These are phyloP conservation scores for Udeniomyces megalosporus DNA, from an alignment of 768 basidiomycete genomes.

Conservation along the genomic window DNA sequence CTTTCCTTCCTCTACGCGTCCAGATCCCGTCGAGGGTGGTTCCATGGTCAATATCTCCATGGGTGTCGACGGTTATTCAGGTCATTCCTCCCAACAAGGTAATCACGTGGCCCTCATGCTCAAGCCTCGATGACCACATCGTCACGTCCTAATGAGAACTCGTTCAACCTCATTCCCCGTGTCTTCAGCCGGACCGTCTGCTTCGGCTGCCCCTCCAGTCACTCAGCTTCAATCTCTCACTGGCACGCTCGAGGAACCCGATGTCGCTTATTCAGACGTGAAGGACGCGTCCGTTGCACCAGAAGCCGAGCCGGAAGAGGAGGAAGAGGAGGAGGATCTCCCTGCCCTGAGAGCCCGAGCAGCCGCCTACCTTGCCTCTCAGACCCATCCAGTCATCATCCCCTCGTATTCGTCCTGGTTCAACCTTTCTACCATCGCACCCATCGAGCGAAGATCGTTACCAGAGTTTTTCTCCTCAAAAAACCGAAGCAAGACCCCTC, in stretches of 20 bases:
- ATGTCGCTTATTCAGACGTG: not conserved
- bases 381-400: slow-evolving; percentile 91
- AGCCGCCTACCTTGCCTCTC: slow-evolving; percentile 77
- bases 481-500: slow-evolving; percentile 85
- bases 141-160: too few relatives aligned
- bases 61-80: not conserved
- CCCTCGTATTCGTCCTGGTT: slow-evolving; percentile 98
- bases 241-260: slow-evolving; percentile 1
- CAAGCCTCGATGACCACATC: too few relatives aligned
- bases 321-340: slow-evolving; percentile 25
- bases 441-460: slow-evolving; percentile 75
- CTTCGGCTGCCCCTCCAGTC: not conserved
- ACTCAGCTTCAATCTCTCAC: slow-evolving; percentile 2
- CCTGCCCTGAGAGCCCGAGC: slow-evolving; percentile 64
- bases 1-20: not conserved
- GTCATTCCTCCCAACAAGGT: not conserved
- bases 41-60: not conserved
- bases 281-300: not conserved
- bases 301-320: slow-evolving; percentile 3
- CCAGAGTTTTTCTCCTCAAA: slow-evolving; percentile 97
- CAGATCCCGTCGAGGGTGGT: slow-evolving; percentile 1
- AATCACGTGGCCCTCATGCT: too few relatives aligned
- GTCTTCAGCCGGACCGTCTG: not conserved
- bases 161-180: too few relatives aligned
- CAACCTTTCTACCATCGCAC: slow-evolving; percentile 81